Base-by-base conservation (phyloP, 2,329 filamentous ascomycete species). In the Fusarium mundagurra region DNA sequence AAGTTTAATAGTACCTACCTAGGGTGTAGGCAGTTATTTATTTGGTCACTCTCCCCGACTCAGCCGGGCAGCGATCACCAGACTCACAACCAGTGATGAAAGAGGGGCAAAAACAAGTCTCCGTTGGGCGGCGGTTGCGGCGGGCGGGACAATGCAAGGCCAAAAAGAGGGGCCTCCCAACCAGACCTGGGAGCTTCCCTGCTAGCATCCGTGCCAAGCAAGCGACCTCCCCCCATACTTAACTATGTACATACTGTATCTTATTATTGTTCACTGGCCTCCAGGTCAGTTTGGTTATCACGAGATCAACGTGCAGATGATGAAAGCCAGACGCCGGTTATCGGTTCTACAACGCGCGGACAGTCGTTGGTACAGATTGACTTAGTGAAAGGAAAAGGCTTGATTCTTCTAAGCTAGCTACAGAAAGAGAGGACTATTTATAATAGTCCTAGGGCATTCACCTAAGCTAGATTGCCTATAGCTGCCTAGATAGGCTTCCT, bases 51-150 rank as follows among this genome's bases (percentile, higher is more conserved):
- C 61, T 74, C 60, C 27, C 64, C 69, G 65, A 63, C 76, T 71
- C 63, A 76, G 55, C 72, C 76, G 72, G 67, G 63, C 67, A 75
- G 76, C 75, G 74, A 78, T 78, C 77, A 78, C 77, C 74, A 59
- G 77, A 78, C 75, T 61, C 59, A 43, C 67, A 58, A 72, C 75
- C 69, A 77, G 72, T 69, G 67, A 72, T 69, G 63, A 61, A 61
- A 64, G 74, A 75, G 74, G 76, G 71, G 73, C 70, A 61, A 75
- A 74, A 47, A 33, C 36, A 39, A 41, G 41, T 53, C 36, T 41
- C 31, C 59, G 33, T 62, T 68, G 51, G 57, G 57, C n/a, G 44
- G 66, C 45, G 66, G 51, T 60, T 66, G 60, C 34, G 58, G 69
- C 59, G 57, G 64, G 66, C 38, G 31, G 64, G 34, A 58, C 48